phyloP scores from a whole-genome alignment of 2,329 filamentous ascomycete genomes.

The Ceratocystis albifundus region DNA sequence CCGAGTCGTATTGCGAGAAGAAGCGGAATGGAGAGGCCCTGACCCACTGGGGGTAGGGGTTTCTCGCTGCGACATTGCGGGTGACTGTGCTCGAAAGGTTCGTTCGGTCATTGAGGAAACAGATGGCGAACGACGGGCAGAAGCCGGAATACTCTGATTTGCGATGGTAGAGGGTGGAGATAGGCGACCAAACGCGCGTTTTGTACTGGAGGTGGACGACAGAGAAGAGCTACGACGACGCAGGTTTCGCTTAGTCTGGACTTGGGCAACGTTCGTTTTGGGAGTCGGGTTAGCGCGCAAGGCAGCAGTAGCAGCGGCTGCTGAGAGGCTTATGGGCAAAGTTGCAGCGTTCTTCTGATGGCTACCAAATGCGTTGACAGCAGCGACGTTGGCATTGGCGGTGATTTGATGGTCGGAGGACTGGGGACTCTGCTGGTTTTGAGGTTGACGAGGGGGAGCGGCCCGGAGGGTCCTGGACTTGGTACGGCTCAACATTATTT shows the following conservation, averaged over 20 bases:
- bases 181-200: constrained; percentile 23
- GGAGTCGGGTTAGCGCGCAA: constrained; percentile 66
- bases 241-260: constrained; percentile 76
- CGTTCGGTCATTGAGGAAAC: constrained; percentile 76
- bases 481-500: constrained; percentile 42
- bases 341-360: constrained; percentile 33
- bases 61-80: constrained; percentile 36
- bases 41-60: constrained; percentile 35
- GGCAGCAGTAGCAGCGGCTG: constrained; percentile 76
- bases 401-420: constrained; percentile 43
- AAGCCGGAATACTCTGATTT: not conserved
- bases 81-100: constrained; percentile 72
- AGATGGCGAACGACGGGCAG: constrained; percentile 55
- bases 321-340: constrained; percentile 57
- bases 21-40: not conserved
- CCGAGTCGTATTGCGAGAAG: not conserved
- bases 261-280: constrained; percentile 66
- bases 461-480: constrained; percentile 36
- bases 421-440: constrained; percentile 26
- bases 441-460: constrained; percentile 10
- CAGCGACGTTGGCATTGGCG: constrained; percentile 60
- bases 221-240: constrained; percentile 56
- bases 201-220: constrained; percentile 49
- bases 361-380: constrained; percentile 69
- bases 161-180: constrained; percentile 1